Percentiles rank a stretch among this genome's conserved stretches.
phyloP scores from a whole-genome alignment of 345 rosid genomes.

The Xanthoceras sorbifolium region DNA sequence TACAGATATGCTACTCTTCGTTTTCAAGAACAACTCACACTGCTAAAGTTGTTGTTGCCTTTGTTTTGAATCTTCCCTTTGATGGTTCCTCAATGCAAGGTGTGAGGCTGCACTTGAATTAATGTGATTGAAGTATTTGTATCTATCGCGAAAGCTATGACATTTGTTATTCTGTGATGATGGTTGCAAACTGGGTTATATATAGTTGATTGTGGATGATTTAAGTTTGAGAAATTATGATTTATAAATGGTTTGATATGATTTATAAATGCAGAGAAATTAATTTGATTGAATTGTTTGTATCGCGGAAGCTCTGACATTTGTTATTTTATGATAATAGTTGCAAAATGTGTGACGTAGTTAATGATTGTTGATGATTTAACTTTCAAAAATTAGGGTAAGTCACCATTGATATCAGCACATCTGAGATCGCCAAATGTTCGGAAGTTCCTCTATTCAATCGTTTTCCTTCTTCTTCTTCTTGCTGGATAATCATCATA shows the following conservation, averaged over 20 bases:
- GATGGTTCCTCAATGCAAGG: conserved; percentile 81
- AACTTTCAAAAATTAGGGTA: not conserved
- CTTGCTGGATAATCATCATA: not conserved
- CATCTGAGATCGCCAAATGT: conserved; percentile 1
- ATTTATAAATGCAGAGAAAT: too few relatives aligned
- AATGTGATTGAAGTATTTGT: not conserved
- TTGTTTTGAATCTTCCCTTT: conserved; percentile 65
- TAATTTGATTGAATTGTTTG: not conserved
- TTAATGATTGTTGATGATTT: not conserved
- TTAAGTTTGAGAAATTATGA: too few relatives aligned
- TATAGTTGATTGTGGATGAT: too few relatives aligned
- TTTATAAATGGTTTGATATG: too few relatives aligned
- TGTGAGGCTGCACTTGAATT: conserved; percentile 7
- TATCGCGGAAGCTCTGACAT: not conserved
- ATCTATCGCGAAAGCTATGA: not conserved
- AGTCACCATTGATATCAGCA: conserved; percentile 9
- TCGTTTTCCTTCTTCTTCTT: conserved; percentile 13
- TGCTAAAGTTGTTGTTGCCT: conserved; percentile 69
- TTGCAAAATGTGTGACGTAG: not conserved
- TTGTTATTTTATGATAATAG: not conserved
- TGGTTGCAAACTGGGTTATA: too few relatives aligned
- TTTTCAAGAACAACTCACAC: conserved; percentile 88
- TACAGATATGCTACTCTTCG: conserved; percentile 88
- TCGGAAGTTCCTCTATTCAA: conserved; percentile 2
- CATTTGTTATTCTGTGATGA: too few relatives aligned